Percentiles rank a stretch among this genome's conserved stretches.
These are phyloP conservation scores for Ustilago esculenta DNA, from an alignment of 1,284 basidiomycete species.

Conservation along the genomic window DNA sequence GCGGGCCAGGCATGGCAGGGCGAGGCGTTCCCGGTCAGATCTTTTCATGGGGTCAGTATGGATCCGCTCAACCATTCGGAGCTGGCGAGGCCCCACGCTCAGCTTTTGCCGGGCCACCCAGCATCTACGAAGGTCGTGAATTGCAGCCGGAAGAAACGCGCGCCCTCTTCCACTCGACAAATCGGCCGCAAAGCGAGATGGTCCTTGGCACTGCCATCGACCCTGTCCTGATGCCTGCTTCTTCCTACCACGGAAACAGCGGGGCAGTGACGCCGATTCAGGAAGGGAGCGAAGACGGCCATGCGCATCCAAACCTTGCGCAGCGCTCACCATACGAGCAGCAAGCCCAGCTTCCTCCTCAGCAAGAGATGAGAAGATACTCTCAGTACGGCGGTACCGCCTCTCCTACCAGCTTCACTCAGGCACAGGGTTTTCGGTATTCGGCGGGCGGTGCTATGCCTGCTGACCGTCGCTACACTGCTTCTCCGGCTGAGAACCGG, in stretches of 20 bases:
- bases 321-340: slow-evolving; percentile 18
- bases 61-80: slow-evolving; percentile 47
- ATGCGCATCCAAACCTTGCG: slow-evolving; percentile 2
- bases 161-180: slow-evolving; percentile 51
- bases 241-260: slow-evolving; percentile 33
- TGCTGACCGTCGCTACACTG: slow-evolving; percentile 8
- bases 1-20: slow-evolving; percentile 60
- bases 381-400: slow-evolving; percentile 12
- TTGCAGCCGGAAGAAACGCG: slow-evolving; percentile 43
- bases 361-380: slow-evolving; percentile 15
- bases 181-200: slow-evolving; percentile 45
- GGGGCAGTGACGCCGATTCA: slow-evolving; percentile 35
- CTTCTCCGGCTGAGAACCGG: slow-evolving; percentile 15
- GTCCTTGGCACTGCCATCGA: slow-evolving; percentile 30
- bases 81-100: slow-evolving; percentile 31
- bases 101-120: slow-evolving; percentile 56
- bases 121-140: slow-evolving; percentile 53
- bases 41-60: slow-evolving; percentile 54
- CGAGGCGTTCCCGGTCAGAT: slow-evolving; percentile 59
- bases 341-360: slow-evolving; percentile 5
- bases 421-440: slow-evolving; percentile 3
- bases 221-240: slow-evolving; percentile 29
- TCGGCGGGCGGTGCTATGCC: slow-evolving; percentile 7
- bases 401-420: slow-evolving; percentile 1
- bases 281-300: slow-evolving; percentile 29